These are phyloP conservation scores for Furcasterigmium furcatum DNA, from an alignment of 2,329 filamentous ascomycete species.

Conservation along the genomic window DNA sequence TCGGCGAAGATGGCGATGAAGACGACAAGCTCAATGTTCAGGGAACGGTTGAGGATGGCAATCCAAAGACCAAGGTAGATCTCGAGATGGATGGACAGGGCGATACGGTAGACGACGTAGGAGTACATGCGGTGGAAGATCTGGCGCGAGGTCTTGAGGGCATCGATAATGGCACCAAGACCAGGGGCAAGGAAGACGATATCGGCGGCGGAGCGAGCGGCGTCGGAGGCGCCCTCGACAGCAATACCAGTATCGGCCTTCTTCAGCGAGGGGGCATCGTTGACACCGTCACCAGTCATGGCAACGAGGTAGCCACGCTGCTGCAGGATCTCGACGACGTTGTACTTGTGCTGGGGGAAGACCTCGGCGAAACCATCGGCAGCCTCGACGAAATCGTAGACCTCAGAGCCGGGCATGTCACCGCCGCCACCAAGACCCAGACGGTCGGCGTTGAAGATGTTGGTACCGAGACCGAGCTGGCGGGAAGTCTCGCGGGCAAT, in stretches of 20 bases:
- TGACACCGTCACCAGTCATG: conserved; percentile 96
- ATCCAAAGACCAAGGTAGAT: conserved; percentile 93
- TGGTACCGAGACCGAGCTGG: conserved; percentile 87
- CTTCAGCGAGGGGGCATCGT: conserved; percentile 88
- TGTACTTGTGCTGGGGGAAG: conserved; percentile 93
- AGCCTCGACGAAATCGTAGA: conserved; percentile 94
- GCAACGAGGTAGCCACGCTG: conserved; percentile 91
- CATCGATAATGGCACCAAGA: conserved; percentile 89
- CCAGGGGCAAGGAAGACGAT: conserved; percentile 92
- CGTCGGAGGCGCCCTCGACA: conserved; percentile 87
- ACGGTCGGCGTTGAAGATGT: conserved; percentile 90
- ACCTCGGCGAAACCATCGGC: conserved; percentile 94
- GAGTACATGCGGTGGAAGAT: conserved; percentile 98
- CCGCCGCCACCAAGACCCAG: conserved; percentile 86
- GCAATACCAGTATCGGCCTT: conserved; percentile 94
- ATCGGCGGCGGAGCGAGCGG: conserved; percentile 85
- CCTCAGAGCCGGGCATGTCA: conserved; percentile 90
- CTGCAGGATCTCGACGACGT: conserved; percentile 83
- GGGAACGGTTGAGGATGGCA: conserved; percentile 76
- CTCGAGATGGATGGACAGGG: conserved; percentile 85
- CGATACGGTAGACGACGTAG: conserved; percentile 94
- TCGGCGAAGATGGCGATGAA: conserved; percentile 96
- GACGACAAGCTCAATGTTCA: conserved; percentile 85
- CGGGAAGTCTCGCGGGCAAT: conserved; percentile 90
- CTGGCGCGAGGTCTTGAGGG: conserved; percentile 87